Conservation (phyloP, 352 stramenopile genomes). For the Aphanomyces cochlioides region DNA sequence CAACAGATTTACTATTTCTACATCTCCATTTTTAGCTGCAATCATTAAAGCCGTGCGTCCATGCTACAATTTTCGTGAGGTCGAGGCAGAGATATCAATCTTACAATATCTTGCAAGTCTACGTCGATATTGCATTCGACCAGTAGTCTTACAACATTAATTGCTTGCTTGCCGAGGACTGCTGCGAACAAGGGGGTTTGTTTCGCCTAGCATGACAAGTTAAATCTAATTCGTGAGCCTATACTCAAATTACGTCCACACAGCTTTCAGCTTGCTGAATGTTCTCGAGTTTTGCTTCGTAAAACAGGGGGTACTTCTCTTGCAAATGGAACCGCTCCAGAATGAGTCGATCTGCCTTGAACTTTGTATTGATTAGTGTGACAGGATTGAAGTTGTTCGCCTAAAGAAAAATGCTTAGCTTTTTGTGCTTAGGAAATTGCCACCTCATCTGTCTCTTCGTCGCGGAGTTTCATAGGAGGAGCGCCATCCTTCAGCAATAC, state of each 20-base stretch:
- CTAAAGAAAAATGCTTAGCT: background rate
- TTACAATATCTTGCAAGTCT: slow-evolving; percentile 19
- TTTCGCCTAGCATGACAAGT: background rate
- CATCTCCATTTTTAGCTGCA: background rate
- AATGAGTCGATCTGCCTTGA: background rate
- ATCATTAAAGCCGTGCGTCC: slow-evolving; percentile 16
- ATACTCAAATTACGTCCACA: background rate
- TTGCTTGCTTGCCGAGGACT: background rate
- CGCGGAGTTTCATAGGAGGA: slow-evolving; percentile 10
- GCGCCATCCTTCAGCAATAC: slow-evolving; percentile 8
- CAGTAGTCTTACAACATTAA: background rate
- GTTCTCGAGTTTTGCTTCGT: background rate
- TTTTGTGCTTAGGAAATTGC: too few relatives aligned
- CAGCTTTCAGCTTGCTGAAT: background rate
- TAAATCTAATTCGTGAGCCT: too few relatives aligned
- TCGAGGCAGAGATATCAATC: background rate
- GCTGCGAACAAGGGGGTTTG: slow-evolving; percentile 6
- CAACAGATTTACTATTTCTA: background rate
- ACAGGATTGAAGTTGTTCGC: background rate
- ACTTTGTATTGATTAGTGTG: background rate
- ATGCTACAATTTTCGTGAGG: background rate
- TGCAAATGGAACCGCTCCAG: slow-evolving; percentile 5
- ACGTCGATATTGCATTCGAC: slow-evolving; percentile 10
- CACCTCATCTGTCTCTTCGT: background rate
- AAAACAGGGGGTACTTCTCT: slow-evolving; percentile 14